Evolutionary conservation across 2,329 filamentous ascomycete species (phyloP).

Genomic region (Byssoonygena ceratinophila): DNA sequence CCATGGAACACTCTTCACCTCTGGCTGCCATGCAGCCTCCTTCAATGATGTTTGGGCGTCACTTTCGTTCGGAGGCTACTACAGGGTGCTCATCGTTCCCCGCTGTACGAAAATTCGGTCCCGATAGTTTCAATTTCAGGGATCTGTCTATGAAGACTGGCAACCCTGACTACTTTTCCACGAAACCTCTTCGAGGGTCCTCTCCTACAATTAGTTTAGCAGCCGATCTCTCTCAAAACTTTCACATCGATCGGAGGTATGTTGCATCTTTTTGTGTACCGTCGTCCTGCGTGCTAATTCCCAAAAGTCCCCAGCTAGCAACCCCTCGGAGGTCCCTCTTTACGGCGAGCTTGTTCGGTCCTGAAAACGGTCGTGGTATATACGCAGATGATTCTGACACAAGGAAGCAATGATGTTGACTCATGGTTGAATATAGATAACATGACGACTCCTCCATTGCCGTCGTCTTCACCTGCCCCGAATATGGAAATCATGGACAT

Average conservation of each 20-base stretch:
- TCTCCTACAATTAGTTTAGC: slow-evolving; percentile 86
- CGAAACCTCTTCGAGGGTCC: slow-evolving; percentile 67
- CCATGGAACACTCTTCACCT: slow-evolving; percentile 88
- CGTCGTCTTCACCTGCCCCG: slow-evolving; percentile 68
- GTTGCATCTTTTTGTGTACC: slow-evolving; percentile 11
- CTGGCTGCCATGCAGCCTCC: slow-evolving; percentile 81
- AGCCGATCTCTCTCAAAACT: slow-evolving; percentile 92
- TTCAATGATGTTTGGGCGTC: slow-evolving; percentile 50
- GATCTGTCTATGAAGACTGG: slow-evolving; percentile 60
- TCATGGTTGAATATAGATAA: slow-evolving; percentile 47
- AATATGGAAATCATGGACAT: slow-evolving; percentile 78
- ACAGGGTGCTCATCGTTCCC: slow-evolving; percentile 42
- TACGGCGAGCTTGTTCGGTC: slow-evolving; percentile 57
- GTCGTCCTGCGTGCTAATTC: slow-evolving; percentile 16
- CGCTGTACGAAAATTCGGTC: slow-evolving; percentile 46
- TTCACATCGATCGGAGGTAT: slow-evolving; percentile 90
- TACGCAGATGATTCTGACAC: slow-evolving; percentile 1
- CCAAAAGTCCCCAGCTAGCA: slow-evolving; percentile 62
- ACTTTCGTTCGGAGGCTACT: slow-evolving; percentile 48
- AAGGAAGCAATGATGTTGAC: slow-evolving; percentile 20
- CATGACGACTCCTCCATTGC: slow-evolving; percentile 73
- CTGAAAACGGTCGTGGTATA: slow-evolving; percentile 50
- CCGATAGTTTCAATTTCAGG: slow-evolving; percentile 64
- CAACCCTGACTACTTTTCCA: slow-evolving; percentile 66
- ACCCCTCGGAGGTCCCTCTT: slow-evolving; percentile 80